Conservation (phyloP, 768 basidiomycete genomes). For the Asterophora parasitica region DNA sequence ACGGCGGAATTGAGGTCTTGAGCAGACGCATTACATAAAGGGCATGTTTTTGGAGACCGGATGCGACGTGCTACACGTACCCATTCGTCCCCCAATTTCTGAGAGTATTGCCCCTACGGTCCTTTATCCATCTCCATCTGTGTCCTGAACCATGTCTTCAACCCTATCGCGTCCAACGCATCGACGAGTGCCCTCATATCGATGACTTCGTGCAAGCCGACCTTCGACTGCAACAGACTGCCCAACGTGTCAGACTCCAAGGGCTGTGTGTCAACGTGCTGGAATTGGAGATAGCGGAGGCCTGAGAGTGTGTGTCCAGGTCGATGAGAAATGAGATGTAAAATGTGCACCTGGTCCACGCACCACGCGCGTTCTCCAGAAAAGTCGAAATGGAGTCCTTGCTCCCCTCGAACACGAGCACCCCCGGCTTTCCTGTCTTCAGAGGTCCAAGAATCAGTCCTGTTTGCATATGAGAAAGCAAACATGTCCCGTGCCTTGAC, state of each 20-base stretch:
- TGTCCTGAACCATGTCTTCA: slow-evolving; percentile 35
- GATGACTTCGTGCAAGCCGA: slow-evolving; percentile 32
- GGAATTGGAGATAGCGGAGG: slow-evolving; percentile 40
- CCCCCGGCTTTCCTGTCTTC: slow-evolving; percentile 38
- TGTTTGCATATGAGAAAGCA: too few species aligned
- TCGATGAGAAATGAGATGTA: not conserved
- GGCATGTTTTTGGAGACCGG: too few species aligned
- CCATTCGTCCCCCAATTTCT: too few species aligned
- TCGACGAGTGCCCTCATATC: slow-evolving; percentile 31
- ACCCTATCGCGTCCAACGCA: slow-evolving; percentile 25
- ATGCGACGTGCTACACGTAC: too few species aligned
- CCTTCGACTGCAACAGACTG: slow-evolving; percentile 22
- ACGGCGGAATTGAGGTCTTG: not conserved
- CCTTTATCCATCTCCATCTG: slow-evolving; percentile 33
- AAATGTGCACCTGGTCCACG: not conserved
- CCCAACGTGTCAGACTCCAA: slow-evolving; percentile 12
- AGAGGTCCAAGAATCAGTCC: too few species aligned
- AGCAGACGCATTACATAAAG: not conserved
- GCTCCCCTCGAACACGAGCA: slow-evolving; percentile 37
- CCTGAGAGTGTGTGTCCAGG: slow-evolving; percentile 17
- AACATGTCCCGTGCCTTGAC: slow-evolving; percentile 28
- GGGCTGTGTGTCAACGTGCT: slow-evolving; percentile 33
- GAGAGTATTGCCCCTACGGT: too few species aligned
- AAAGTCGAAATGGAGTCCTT: slow-evolving; percentile 31
- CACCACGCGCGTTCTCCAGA: slow-evolving; percentile 34